Evolutionary conservation across 2,329 filamentous ascomycete genomes (phyloP), one percentile per base, ranked within the genome.

Genomic region (Paecilomyces fulvus): DNA sequence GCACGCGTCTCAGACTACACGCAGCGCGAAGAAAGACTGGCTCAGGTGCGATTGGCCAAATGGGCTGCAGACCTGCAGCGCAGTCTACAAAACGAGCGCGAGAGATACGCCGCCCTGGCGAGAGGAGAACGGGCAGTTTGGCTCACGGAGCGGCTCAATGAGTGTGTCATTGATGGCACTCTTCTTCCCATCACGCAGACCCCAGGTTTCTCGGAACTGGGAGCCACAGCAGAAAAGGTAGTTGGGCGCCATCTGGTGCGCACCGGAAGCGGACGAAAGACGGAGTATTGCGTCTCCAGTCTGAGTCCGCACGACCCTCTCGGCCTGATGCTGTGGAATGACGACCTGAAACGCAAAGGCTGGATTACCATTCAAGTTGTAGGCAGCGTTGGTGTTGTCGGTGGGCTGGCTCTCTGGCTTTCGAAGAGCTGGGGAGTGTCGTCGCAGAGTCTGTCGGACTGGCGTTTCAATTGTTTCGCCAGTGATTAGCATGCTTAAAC

Each of bases 11-110:
- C 80, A 43, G 82, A 83, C 61, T 77, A 84, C 65, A 80, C 79
- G 3, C 80, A 82, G 57, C 76, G 79, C 17, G 83, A 87, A 65
- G 83, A 87, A 62, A 77, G 76, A 6, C 73, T 85, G 48, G 83
- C 84, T 11, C 83, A 87, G 61, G 79, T 92, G n/a, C 80, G 86
- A 6, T 78, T 95, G 17, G 88, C 86, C 1, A 88, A 87, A 66
- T 95, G 90, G 90, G 90, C 90, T 0, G 81, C 84, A 7, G 88
- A 94, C 63, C 77, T 95, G 0, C 89, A 95, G 67, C 83, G 84
- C 56, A 90, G 87, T 65, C 76, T 94, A 1, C 81, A 84, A 28
- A 86, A 86, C 57, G 90, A 94, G 68, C 81, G 85, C n/a, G 81
- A 83, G 28, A 77, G 83, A 61, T 92, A 86, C 59, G 84, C 88